phyloP scores from a whole-genome alignment of 2,329 filamentous ascomycete species.

The Xylaria sp. region DNA sequence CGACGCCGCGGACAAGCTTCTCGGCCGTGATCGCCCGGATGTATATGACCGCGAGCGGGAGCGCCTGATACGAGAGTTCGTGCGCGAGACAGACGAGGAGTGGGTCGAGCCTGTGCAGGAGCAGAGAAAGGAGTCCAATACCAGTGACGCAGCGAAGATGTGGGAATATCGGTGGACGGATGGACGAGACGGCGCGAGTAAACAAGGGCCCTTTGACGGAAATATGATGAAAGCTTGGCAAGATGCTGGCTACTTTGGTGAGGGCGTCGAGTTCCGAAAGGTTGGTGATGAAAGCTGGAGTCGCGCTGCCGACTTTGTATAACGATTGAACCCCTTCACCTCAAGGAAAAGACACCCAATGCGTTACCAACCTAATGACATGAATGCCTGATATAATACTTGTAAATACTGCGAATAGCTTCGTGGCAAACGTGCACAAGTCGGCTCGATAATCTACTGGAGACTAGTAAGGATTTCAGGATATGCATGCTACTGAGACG shows the following conservation, averaged over 20 bases:
- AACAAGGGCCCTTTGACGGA: slow-evolving; percentile 88
- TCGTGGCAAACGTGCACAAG: not conserved
- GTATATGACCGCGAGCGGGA: slow-evolving; percentile 93
- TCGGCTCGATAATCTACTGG: not conserved
- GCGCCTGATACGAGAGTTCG: slow-evolving; percentile 82
- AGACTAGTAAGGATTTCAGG: not conserved
- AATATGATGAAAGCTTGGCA: slow-evolving; percentile 91
- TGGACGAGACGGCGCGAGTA: slow-evolving; percentile 79
- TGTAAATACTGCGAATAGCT: no score
- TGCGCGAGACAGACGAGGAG: slow-evolving; percentile 84
- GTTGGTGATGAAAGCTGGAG: slow-evolving; percentile 68
- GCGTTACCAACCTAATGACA: not conserved
- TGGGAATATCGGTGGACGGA: slow-evolving; percentile 98
- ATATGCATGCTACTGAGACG: slow-evolving; percentile 36
- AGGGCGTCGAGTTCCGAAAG: slow-evolving; percentile 82
- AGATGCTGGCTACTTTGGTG: slow-evolving; percentile 90
- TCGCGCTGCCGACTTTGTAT: slow-evolving; percentile 61
- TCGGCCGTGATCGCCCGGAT: slow-evolving; percentile 85
- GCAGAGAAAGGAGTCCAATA: slow-evolving; percentile 38
- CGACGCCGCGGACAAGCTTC: slow-evolving; percentile 85
- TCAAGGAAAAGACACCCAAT: not conserved
- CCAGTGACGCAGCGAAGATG: slow-evolving; percentile 53
- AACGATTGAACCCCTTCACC: not conserved
- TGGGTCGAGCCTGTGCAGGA: slow-evolving; percentile 68
- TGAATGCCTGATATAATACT: not conserved